Conservation (phyloP, 1,284 basidiomycete species). For the Malassezia vespertilionis region DNA sequence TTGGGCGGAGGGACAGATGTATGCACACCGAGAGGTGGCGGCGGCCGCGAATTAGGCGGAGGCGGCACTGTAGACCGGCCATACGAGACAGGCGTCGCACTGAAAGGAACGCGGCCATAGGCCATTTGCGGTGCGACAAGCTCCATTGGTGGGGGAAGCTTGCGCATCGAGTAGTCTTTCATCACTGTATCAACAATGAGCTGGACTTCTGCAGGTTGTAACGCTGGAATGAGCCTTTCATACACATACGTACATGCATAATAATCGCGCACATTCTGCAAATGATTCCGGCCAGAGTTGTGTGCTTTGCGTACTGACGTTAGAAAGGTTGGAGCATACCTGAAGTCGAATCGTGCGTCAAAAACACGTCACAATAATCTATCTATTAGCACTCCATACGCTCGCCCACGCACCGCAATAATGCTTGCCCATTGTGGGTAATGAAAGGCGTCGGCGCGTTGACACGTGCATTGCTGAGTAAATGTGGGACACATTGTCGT, state of each 20-base stretch:
- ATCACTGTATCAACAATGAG: conserved; percentile 92
- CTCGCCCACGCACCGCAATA: conserved; percentile 26
- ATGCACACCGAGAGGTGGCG: conserved; percentile 11
- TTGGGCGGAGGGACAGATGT: conserved; percentile 1
- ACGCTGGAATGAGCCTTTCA: conserved; percentile 52
- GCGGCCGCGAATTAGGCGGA: conserved; percentile 8
- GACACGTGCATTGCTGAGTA: too few species aligned
- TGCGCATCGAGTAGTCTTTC: conserved; percentile 61
- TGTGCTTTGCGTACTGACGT: conserved; percentile 83
- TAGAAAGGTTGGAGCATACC: conserved; percentile 6
- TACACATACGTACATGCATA: conserved; percentile 62
- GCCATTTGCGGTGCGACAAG: conserved; percentile 16
- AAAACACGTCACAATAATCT: conserved; percentile 45
- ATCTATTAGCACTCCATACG: too few species aligned
- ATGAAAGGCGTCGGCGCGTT: too few species aligned
- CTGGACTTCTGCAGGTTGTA: conserved; percentile 91
- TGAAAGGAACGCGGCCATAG: neutral
- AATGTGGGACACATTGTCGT: too few species aligned
- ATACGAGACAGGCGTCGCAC: conserved; percentile 8
- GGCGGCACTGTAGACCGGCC: conserved; percentile 2
- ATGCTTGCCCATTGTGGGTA: conserved; percentile 35
- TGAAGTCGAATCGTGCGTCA: conserved; percentile 44
- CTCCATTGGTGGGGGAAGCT: conserved; percentile 29
- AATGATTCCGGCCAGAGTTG: conserved; percentile 90
- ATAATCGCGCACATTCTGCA: conserved; percentile 91